phyloP scores from a whole-genome alignment of 1,139 yeast species.

The Nematodospora anomalae region DNA sequence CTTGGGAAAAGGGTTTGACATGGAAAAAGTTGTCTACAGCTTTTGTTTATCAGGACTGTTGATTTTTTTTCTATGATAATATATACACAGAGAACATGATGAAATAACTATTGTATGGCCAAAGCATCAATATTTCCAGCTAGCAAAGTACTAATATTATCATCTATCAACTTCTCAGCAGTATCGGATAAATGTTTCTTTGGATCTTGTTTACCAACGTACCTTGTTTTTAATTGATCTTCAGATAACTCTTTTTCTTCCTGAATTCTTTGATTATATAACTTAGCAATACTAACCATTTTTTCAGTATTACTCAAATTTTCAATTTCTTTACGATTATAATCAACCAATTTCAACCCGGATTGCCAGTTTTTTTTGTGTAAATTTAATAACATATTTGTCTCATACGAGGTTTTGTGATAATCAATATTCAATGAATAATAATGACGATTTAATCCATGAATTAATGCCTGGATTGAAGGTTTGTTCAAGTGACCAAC shows the following conservation, averaged over 20 bases:
- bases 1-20: conserved; percentile 11
- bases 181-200: conserved; percentile 94
- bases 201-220: conserved; percentile 98
- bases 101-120: conserved; percentile 64
- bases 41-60: conserved; percentile 6
- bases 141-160: conserved; percentile 81
- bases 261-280: conserved; percentile 84
- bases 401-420: conserved; percentile 89
- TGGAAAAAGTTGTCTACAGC: no score
- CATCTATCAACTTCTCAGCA: conserved; percentile 83
- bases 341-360: conserved; percentile 79
- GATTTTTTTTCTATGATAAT: conserved; percentile 3
- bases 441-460: conserved; percentile 95
- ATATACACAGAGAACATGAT: not conserved
- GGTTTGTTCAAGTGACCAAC: conserved; percentile 96
- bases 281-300: conserved; percentile 88
- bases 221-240: conserved; percentile 89
- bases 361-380: conserved; percentile 98
- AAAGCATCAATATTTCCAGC: conserved; percentile 89
- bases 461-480: conserved; percentile 95
- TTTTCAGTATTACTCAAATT: conserved; percentile 72
- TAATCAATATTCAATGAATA: conserved; percentile 94
- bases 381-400: conserved; percentile 88
- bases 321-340: conserved; percentile 72
- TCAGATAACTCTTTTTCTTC: conserved; percentile 89